Evolutionary conservation across 116 monocot species (phyloP), one percentile per base, ranked within the genome.

Genomic region (Papilionanthe hybrid): DNA sequence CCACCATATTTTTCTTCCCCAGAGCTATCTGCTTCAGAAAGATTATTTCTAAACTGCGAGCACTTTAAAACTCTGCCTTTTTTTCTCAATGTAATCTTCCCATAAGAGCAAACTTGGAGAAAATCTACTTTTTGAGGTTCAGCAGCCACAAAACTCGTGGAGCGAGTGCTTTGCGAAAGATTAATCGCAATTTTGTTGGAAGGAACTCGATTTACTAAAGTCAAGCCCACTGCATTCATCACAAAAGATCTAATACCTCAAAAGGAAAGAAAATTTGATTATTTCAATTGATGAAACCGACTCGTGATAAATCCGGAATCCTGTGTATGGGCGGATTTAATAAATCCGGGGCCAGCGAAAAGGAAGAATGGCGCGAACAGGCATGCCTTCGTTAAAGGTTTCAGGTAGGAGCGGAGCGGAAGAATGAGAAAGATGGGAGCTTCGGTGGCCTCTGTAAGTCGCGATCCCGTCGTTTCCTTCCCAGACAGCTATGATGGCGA

Each of bases 211-310:
- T 30, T 57, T 42, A 41, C 80, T 27, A 74, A 74, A 13, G 3
- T 74, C 53, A 43, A 73, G n/a, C 55, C 53, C 57, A 57, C 47
- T 55, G 73, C 74, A 49, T 72, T 57, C 80, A 80, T 80, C 42
- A 30, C 19, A 79, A 45, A 67, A 79, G n/a, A 72, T 15, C 48
- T 37, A 73, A 73, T 73, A 10, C 73, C 73, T 73, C 44, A 43
- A 73, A 69, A 69, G 15, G 5, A 69, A 32, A 69, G 15, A 6
- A 69, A 29, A 15, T 32, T 69, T 5, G 29, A 69, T 69, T 5
- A 37, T 37, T 25, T 30, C 17, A 12, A 67, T 29, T 67, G 28
- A 67, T 27, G 27, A n/a, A 67, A 28, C 27, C 27, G 7, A 28
- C 0, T 28, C 67, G n/a, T 67, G 28, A 10, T 67, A 10, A 12